Base-by-base conservation (phyloP, 2,329 filamentous ascomycete species). In the Blumeria hordei region DNA sequence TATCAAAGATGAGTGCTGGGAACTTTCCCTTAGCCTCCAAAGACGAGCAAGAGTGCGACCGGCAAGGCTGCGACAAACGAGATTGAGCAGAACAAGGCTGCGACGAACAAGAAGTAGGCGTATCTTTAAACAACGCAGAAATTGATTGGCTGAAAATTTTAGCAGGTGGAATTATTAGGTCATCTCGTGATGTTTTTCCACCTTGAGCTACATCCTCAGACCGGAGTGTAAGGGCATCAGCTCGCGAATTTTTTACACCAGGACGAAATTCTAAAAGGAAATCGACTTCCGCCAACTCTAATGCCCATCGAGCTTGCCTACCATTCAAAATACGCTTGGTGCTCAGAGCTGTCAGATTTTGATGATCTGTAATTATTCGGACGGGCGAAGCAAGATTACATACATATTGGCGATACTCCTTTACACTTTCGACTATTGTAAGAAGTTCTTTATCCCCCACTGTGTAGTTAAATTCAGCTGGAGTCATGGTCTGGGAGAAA, bases 391-490 rank as follows among this genome's bases (percentile, higher is more conserved):
- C 21, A 34, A 33, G 16, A 12, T 33, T 33, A 14, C 28, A 32
- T 7, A 39, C n/a, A 18, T 37, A 36, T 37, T 21, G 50, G 7
- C 34, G 12, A 14, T 18, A 53, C 39, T 53, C 34, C 33, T 39
- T 37, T 16, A 53, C 21, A 53, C 14, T 7, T 39, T 39, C 33
- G 3, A 39, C 50, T 16, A 53, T 53, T 8, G 50, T 33, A 11
- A 53, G 34, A 18, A 53, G 34, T 53, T 53, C 50, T 39, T 53
- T 53, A 28, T 53, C 34, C 10, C 34, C 33, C 39, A 53, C 34
- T 12, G 33, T 37, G 11, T 53, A 53, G 33, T 53, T 37, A 4
- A 37, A 9, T 39, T 53, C 50, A 16, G 45, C 45, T 33, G 32
- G 28, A n/a, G 4, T 50, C 28, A 32, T 33, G 14, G 21, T 33